Evolutionary conservation across 768 basidiomycete species (phyloP).

Genomic region (Kwoniella mangroviensis): DNA sequence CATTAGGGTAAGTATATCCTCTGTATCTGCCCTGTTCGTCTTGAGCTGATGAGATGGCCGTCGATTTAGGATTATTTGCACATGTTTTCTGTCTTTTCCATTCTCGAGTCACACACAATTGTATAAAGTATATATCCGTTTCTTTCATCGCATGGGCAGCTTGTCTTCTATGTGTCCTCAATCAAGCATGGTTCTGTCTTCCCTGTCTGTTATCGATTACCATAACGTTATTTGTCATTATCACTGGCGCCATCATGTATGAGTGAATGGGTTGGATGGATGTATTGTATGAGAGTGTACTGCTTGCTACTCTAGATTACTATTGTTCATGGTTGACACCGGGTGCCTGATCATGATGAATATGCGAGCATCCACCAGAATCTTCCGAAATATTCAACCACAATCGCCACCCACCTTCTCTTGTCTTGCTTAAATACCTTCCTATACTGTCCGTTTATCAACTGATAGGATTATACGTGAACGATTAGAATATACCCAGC

Average conservation of each 20-base stretch:
- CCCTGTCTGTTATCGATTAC: background rate
- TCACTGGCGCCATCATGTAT: too few species aligned
- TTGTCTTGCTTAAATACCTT: background rate
- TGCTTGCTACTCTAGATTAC: too few species aligned
- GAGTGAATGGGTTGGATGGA: background rate
- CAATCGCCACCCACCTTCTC: conserved; percentile 21
- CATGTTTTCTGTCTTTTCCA: background rate
- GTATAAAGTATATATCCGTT: background rate
- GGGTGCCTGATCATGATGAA: background rate
- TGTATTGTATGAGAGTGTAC: background rate
- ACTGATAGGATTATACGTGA: too few species aligned
- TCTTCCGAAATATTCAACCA: conserved; percentile 8
- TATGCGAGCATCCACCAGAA: conserved; percentile 19
- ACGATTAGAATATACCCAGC: conserved; percentile 16
- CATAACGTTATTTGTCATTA: background rate
- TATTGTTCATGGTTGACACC: too few species aligned
- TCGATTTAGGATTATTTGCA: background rate
- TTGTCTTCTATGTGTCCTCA: background rate
- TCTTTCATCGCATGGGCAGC: background rate
- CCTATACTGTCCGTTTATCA: too few species aligned
- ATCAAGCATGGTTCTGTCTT: background rate
- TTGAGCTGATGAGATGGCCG: background rate
- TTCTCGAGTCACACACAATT: background rate
- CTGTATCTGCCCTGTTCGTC: background rate
- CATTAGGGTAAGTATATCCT: background rate